Evolutionary conservation across 1,284 basidiomycete species (phyloP).

Genomic region (Inonotus obliquus): DNA sequence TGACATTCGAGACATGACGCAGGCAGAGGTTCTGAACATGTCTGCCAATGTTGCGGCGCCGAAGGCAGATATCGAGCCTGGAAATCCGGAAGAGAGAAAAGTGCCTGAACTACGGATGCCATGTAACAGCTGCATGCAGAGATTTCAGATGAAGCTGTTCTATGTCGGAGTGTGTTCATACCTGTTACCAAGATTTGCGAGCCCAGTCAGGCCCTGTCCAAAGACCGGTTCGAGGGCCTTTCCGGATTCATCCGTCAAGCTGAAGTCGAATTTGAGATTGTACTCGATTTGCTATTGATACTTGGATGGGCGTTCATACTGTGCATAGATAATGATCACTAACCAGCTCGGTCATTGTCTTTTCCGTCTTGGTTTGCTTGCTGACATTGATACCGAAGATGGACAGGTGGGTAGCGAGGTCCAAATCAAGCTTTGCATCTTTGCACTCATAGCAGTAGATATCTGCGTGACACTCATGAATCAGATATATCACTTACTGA

Average conservation of each 20-base stretch:
- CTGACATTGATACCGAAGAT: slow-evolving; percentile 88
- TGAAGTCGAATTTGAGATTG: slow-evolving; percentile 94
- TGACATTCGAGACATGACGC: slow-evolving; percentile 93
- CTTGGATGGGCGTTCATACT: background rate
- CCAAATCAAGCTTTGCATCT: slow-evolving; percentile 81
- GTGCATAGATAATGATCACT: slow-evolving; percentile 23
- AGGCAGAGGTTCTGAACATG: slow-evolving; percentile 68
- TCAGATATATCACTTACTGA: background rate
- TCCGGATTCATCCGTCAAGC: slow-evolving; percentile 87
- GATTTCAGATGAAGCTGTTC: background rate
- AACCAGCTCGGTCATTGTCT: slow-evolving; percentile 94
- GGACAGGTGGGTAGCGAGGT: slow-evolving; percentile 70
- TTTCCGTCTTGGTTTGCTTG: slow-evolving; percentile 89
- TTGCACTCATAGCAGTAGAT: slow-evolving; percentile 95
- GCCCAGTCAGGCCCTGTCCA: slow-evolving; percentile 85
- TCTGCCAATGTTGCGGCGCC: slow-evolving; percentile 53
- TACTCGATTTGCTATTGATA: slow-evolving; percentile 86
- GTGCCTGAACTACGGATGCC: slow-evolving; percentile 86
- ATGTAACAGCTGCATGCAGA: slow-evolving; percentile 86
- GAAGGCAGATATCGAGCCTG: slow-evolving; percentile 65
- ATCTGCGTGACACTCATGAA: slow-evolving; percentile 43
- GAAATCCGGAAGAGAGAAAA: slow-evolving; percentile 84
- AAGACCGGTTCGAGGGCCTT: slow-evolving; percentile 85
- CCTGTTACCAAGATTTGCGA: slow-evolving; percentile 94
- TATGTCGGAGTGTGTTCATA: slow-evolving; percentile 26